phyloP scores from a whole-genome alignment of 2,329 filamentous ascomycete genomes.

The Curvularia eragrostidis region DNA sequence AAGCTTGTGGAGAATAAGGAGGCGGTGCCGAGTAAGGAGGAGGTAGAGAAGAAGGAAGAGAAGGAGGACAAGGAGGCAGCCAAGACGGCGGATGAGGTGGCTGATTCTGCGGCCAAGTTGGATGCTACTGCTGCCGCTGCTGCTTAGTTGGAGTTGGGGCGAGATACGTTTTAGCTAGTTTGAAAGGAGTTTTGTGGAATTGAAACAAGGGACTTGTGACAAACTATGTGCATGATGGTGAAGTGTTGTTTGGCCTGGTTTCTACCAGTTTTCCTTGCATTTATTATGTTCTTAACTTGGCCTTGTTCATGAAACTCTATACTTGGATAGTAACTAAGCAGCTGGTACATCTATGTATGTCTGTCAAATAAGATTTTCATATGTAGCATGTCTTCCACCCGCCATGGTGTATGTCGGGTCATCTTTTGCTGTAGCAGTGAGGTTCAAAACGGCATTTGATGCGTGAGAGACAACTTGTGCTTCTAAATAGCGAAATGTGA shows the following conservation, averaged over 20 bases:
- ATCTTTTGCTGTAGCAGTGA: no score
- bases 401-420: no score
- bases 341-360: no score
- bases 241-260: neutral
- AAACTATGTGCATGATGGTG: neutral
- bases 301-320: no score
- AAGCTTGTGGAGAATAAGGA: slow-evolving; percentile 60
- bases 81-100: slow-evolving; percentile 45
- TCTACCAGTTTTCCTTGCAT: neutral
- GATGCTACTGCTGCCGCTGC: slow-evolving; percentile 36
- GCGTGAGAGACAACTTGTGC: no score
- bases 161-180: neutral
- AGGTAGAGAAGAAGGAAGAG: slow-evolving; percentile 46
- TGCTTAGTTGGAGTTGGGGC: slow-evolving; percentile 11
- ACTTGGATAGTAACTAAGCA: neutral
- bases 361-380: no score
- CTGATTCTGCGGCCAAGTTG: slow-evolving; percentile 43
- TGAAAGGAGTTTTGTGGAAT: neutral
- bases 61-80: slow-evolving; percentile 53
- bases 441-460: no score
- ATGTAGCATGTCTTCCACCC: no score
- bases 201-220: neutral
- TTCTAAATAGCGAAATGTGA: no score
- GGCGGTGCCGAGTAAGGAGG: slow-evolving; percentile 25
- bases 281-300: no score